Evolutionary conservation across 805 yeast genomes (phyloP), one percentile per base, ranked within the genome.

Genomic region (Priceomyces castillae): DNA sequence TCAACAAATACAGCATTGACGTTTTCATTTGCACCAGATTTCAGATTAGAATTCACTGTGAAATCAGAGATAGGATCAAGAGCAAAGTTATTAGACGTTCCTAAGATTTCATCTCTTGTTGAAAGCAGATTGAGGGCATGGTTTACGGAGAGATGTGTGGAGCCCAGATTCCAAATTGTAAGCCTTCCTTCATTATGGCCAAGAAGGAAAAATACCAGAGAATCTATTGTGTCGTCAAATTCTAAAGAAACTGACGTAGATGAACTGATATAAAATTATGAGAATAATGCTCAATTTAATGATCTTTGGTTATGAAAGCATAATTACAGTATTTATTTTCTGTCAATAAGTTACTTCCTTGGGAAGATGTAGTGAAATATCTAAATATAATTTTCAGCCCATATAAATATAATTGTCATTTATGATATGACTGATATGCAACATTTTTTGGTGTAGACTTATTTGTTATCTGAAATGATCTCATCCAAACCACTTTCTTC

Each of bases 141-240:
- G 95, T 90, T 94, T 58, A 82, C 83, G 14, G 97, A 92, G 53
- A 73, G 97, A 48, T 89, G 96, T 58, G 94, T 94, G 10, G 95
- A 89, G 51, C 99, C 99, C 1, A 75, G 95, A 52, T 92, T 84
- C 56, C 96, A 90, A 60, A 84, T 88, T 39, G 81, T 94, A 23
- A 77, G 76, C 54, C 64, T 94, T 25, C 99, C 98, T 2, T 84
- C 88, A 38, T 66, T 90, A 58, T 90, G 97, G 97, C 95, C 95
- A 4, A 49, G 73, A 38, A 57, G 67, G 30, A 61, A 67, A 42
- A 69, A 67, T 40, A 68, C 73, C 2, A 52, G 70, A 40, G 71
- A 67, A 33, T 62, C 64, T 14, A 42, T 42, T 28, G 40, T 37
- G 19, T 30, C 45, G 9, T 34, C 37, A n/a, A 19, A 9, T 23